Percentiles rank a stretch among this genome's conserved stretches.
Evolutionary conservation across 2,329 filamentous ascomycete genomes (phyloP).

Genomic region (Aurifilum marmelostoma): DNA sequence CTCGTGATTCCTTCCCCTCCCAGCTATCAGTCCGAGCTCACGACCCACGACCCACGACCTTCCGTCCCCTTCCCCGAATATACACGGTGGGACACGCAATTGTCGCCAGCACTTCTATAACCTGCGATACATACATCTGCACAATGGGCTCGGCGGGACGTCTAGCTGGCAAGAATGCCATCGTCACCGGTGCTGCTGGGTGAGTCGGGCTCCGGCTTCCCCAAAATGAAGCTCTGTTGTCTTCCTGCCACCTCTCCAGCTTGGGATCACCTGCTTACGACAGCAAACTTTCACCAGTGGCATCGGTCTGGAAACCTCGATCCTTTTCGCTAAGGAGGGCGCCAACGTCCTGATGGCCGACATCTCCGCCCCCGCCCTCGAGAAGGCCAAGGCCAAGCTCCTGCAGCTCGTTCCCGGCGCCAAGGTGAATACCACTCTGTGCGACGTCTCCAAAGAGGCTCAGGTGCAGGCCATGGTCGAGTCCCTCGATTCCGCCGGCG

Average conservation of each 20-base stretch:
- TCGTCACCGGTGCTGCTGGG: slow-evolving; percentile 87
- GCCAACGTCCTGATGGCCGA: slow-evolving; percentile 85
- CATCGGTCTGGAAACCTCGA: slow-evolving; percentile 89
- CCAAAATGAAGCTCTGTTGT: neutral
- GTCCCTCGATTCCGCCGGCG: slow-evolving; percentile 79
- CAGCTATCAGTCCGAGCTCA: no score
- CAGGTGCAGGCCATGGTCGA: slow-evolving; percentile 77
- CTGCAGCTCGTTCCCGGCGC: slow-evolving; percentile 69
- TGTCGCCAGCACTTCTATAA: neutral
- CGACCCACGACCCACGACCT: neutral
- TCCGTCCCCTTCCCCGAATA: neutral
- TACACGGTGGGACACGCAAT: neutral
- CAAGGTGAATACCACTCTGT: slow-evolving; percentile 36
- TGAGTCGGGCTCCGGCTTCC: slow-evolving; percentile 50
- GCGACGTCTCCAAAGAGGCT: slow-evolving; percentile 85
- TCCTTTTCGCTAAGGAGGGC: slow-evolving; percentile 88
- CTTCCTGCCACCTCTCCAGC: neutral
- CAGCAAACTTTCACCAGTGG: slow-evolving; percentile 58
- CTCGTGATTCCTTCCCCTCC: neutral
- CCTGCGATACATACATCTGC: neutral
- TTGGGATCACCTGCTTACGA: neutral
- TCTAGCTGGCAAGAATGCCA: slow-evolving; percentile 63
- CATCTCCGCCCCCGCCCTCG: slow-evolving; percentile 77
- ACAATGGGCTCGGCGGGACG: slow-evolving; percentile 43
- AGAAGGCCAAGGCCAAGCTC: slow-evolving; percentile 75